A percentile compares a stretch with the other conserved stretches of the same genome.
These are phyloP conservation scores for Trichoderma hamatum DNA, from an alignment of 2,329 filamentous ascomycete species.

Conservation along the genomic window DNA sequence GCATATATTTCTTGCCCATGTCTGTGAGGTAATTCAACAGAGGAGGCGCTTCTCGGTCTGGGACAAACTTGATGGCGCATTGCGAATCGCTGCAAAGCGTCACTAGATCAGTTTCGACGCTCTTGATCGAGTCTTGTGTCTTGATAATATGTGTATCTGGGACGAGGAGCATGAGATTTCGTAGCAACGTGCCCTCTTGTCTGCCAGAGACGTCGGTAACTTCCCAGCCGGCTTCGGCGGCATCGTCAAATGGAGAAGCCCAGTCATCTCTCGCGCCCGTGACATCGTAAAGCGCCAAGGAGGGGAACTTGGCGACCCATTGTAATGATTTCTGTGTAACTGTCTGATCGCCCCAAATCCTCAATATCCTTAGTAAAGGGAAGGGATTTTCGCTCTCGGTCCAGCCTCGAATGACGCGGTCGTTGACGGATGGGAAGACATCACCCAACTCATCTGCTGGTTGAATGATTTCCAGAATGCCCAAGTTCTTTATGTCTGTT, in stretches of 20 bases:
- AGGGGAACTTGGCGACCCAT: constrained; percentile 48
- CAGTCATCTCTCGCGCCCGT: constrained; percentile 43
- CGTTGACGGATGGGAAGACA: constrained; percentile 45
- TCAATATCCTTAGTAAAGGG: constrained; percentile 50
- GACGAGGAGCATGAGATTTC: constrained; percentile 43
- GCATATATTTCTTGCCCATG: constrained; percentile 37
- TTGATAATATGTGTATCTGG: constrained; percentile 33
- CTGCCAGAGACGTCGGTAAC: constrained; percentile 33
- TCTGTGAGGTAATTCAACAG: constrained; percentile 43
- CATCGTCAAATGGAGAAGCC: constrained; percentile 34
- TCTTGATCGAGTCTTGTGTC: constrained; percentile 37
- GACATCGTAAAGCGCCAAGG: constrained; percentile 50
- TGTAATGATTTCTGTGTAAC: constrained; percentile 46
- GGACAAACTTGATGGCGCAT: constrained; percentile 40
- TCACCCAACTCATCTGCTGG: constrained; percentile 37
- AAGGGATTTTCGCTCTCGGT: constrained; percentile 47
- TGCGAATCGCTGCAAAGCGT: constrained; percentile 41
- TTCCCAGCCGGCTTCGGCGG: constrained; percentile 41
- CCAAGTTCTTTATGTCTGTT: constrained; percentile 50
- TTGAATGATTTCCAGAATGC: constrained; percentile 51
- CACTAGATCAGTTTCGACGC: constrained; percentile 42
- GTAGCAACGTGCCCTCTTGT: constrained; percentile 40
- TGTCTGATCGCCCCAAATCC: constrained; percentile 48
- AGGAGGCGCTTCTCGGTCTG: constrained; percentile 36
- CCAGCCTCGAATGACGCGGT: constrained; percentile 53